Conservation (phyloP, 495 filamentous ascomycete species). For the Apodospora peruviana region DNA sequence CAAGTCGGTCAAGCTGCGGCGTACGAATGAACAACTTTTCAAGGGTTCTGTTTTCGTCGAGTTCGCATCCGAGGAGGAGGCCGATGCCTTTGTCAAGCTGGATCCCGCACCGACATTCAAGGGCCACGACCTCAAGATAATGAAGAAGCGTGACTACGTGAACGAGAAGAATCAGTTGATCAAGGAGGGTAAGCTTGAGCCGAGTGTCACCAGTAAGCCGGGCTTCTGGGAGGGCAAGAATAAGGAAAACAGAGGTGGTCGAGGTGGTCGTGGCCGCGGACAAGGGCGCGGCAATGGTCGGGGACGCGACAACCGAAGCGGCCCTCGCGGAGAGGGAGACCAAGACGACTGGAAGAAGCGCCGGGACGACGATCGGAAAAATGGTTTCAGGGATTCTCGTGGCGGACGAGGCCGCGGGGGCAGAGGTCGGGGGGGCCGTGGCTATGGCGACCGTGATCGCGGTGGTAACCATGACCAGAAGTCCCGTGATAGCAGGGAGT, state of each 20-base stretch:
- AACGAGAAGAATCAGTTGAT: constrained; percentile 73
- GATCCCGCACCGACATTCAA: constrained; percentile 81
- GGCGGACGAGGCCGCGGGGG: constrained; percentile 39
- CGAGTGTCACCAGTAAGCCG: constrained; percentile 26
- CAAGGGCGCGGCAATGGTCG: constrained; percentile 30
- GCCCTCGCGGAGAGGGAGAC: constrained; percentile 24
- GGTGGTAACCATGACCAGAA: constrained; percentile 17
- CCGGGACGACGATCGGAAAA: constrained; percentile 58
- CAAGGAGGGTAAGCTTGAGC: constrained; percentile 61
- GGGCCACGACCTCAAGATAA: constrained; percentile 64
- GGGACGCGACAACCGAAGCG: constrained; percentile 15
- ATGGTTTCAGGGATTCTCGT: constrained; percentile 46
- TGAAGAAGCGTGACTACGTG: constrained; percentile 82
- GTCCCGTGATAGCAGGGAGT: constrained; percentile 19
- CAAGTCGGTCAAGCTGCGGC: constrained; percentile 82
- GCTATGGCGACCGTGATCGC: constrained; percentile 25
- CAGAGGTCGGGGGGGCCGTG: constrained; percentile 35
- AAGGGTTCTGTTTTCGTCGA: constrained; percentile 96
- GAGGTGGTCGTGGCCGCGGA: constrained; percentile 23
- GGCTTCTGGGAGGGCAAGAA: constrained; percentile 33
- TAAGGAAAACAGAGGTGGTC: constrained; percentile 9
- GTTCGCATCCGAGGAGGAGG: constrained; percentile 68
- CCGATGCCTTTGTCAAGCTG: constrained; percentile 69
- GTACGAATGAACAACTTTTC: constrained; percentile 60
- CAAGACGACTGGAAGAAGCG: constrained; percentile 64